Evolutionary conservation across 495 filamentous ascomycete genomes (phyloP), one percentile per base, ranked within the genome.

Genomic region (Trichoderma parareesei): DNA sequence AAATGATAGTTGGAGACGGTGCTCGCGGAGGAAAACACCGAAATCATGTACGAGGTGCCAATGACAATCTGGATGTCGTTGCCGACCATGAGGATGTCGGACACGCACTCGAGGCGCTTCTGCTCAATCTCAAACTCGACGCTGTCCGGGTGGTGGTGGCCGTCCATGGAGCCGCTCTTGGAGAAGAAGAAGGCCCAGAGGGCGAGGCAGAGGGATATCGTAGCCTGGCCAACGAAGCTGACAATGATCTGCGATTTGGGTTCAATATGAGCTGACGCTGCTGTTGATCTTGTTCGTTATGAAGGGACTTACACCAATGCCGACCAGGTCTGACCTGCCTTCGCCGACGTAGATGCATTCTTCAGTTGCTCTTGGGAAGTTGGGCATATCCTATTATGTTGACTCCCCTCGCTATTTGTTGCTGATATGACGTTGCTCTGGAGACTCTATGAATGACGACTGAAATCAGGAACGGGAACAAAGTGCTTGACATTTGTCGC

Each of bases 111-210:
- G 40, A 77, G 61, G 59, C 73, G 68, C 46, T 71, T 76, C 49
- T 70, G 65, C 38, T 76, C 70, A 14, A 70, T 72, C 37, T 60
- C 70, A 65, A 67, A 69, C 60, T 71, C 65, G 14, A 65, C 38
- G 5, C 69, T 72, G 57, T 71, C 75, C 33, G 75, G 71, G 8
- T 68, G 67, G 43, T 73, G 70, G 33, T 65, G 65, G 59, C 68
- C 55, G 43, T 69, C 63, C 9, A 73, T 63, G 8, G 77, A 75
- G 70, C 76, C 74, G 71, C 74, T 71, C 60, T 76, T 69, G 65
- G 78, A 74, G 64, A 78, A 46, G 73, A 79, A 69, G 73, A 79
- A 71, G 63, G 79, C 70, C 77, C 78, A 73, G 60, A 77, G 41
- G 0, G 70, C 57, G 62, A 77, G 53, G 64, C 69, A 53, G 64